These are phyloP conservation scores for Torulaspora pretoriensis DNA, from an alignment of 1,139 yeast species.

Conservation along the genomic window DNA sequence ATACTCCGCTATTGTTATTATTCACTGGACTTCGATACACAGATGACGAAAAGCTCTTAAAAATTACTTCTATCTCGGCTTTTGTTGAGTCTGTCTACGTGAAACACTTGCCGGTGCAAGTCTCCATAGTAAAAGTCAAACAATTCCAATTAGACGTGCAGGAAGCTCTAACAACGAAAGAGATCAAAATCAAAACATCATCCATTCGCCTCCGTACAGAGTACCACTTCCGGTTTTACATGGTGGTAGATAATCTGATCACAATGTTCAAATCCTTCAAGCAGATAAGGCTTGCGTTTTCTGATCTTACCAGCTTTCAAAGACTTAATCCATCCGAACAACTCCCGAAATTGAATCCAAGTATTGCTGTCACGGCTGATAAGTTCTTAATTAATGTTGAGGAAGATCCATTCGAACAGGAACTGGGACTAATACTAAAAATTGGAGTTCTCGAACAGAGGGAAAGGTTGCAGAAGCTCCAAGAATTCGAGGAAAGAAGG, in stretches of 20 bases:
- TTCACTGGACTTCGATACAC: conserved; percentile 13
- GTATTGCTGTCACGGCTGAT: conserved; percentile 47
- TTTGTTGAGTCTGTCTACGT: conserved; percentile 32
- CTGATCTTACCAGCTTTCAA: conserved; percentile 39
- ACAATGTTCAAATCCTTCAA: conserved; percentile 56
- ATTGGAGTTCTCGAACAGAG: conserved; percentile 67
- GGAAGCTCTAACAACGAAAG: conserved; percentile 2
- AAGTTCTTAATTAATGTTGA: conserved; percentile 38
- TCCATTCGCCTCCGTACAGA: conserved; percentile 30
- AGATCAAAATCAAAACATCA: conserved; percentile 16
- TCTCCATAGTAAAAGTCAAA: conserved; percentile 23
- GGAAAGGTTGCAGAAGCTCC: conserved; percentile 53
- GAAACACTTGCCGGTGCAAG: conserved; percentile 20
- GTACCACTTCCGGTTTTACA: conserved; percentile 60
- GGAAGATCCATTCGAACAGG: conserved; percentile 85
- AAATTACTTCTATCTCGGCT: conserved; percentile 15
- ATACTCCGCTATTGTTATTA: conserved; percentile 23
- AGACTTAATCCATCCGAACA: conserved; percentile 43
- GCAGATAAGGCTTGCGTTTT: conserved; percentile 53
- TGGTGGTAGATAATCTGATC: conserved; percentile 61
- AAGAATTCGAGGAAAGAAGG: conserved; percentile 45
- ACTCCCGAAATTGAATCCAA: conserved; percentile 49
- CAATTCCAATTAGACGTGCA: conserved; percentile 15
- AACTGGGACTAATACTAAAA: conserved; percentile 65
- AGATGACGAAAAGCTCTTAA: conserved; percentile 3